phyloP scores from a whole-genome alignment of 306 rosid genomes.

The Inga oerstediana region DNA sequence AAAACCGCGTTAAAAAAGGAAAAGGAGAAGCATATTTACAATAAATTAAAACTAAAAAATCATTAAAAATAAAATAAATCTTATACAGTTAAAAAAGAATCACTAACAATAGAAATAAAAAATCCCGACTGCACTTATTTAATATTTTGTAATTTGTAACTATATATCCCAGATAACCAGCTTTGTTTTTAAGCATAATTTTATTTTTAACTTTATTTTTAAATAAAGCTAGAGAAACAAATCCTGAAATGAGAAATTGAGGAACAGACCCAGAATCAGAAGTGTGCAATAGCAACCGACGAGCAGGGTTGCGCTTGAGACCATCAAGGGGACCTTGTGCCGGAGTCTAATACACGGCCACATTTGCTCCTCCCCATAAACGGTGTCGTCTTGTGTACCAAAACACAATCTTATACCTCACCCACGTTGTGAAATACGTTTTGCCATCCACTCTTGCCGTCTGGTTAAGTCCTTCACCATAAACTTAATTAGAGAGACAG shows the following conservation, averaged over 20 bases:
- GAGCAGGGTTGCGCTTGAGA: conserved; percentile 47
- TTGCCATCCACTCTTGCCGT: not conserved
- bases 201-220: too few species aligned
- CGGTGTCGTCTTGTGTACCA: conserved; percentile 45
- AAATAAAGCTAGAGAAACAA: not conserved
- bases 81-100: too few species aligned
- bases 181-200: too few species aligned
- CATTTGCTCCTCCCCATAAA: conserved; percentile 47
- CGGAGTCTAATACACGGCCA: conserved; percentile 54
- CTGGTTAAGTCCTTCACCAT: not conserved
- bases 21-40: too few species aligned
- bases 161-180: too few species aligned
- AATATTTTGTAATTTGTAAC: too few species aligned
- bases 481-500: too few species aligned
- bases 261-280: conserved; percentile 24
- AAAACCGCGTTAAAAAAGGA: too few species aligned
- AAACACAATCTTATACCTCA: not conserved
- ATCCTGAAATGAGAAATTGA: conserved; percentile 27
- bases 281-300: conserved; percentile 33
- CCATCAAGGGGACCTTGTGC: not conserved
- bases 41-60: too few species aligned
- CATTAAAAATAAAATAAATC: too few species aligned
- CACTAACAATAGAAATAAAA: too few species aligned
- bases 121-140: too few species aligned
- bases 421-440: not conserved